A percentile compares a stretch with the other conserved stretches of the same genome.
These are phyloP conservation scores for Trichothecium roseum DNA, from an alignment of 2,329 filamentous ascomycete species.

Conservation along the genomic window DNA sequence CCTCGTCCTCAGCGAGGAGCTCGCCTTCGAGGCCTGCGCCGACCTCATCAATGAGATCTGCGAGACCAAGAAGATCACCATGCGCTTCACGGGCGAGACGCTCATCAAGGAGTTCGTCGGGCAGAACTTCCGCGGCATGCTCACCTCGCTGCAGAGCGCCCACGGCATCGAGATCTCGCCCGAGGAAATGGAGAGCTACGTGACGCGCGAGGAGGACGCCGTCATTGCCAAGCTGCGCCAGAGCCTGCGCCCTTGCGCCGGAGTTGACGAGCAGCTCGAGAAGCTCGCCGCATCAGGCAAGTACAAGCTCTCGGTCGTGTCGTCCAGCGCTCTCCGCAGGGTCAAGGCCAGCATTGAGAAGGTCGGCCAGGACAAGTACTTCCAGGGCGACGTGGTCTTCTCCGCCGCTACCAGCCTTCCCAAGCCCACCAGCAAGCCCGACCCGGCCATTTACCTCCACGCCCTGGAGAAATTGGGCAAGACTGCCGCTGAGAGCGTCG, in stretches of 20 bases:
- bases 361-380: slow-evolving; percentile 71
- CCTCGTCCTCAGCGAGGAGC: slow-evolving; percentile 80
- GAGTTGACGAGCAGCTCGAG: slow-evolving; percentile 58
- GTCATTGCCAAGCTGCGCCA: slow-evolving; percentile 72
- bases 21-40: slow-evolving; percentile 86
- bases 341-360: slow-evolving; percentile 71
- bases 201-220: slow-evolving; percentile 67
- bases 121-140: slow-evolving; percentile 92
- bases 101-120: slow-evolving; percentile 84
- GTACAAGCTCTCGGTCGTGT: slow-evolving; percentile 72
- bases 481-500: slow-evolving; percentile 60
- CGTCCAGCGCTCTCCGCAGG: slow-evolving; percentile 66
- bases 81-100: slow-evolving; percentile 66
- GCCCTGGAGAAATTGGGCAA: slow-evolving; percentile 66
- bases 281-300: slow-evolving; percentile 48
- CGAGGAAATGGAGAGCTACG: slow-evolving; percentile 64
- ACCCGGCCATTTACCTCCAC: slow-evolving; percentile 78
- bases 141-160: slow-evolving; percentile 63
- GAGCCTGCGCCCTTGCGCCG: slow-evolving; percentile 56
- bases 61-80: slow-evolving; percentile 47
- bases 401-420: slow-evolving; percentile 70
- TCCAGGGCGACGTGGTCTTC: slow-evolving; percentile 65
- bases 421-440: slow-evolving; percentile 79
- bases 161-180: slow-evolving; percentile 60
- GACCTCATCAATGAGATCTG: slow-evolving; percentile 83